These are phyloP conservation scores for Decorospora gaudefroyi DNA, from an alignment of 2,329 filamentous ascomycete species.

Conservation along the genomic window DNA sequence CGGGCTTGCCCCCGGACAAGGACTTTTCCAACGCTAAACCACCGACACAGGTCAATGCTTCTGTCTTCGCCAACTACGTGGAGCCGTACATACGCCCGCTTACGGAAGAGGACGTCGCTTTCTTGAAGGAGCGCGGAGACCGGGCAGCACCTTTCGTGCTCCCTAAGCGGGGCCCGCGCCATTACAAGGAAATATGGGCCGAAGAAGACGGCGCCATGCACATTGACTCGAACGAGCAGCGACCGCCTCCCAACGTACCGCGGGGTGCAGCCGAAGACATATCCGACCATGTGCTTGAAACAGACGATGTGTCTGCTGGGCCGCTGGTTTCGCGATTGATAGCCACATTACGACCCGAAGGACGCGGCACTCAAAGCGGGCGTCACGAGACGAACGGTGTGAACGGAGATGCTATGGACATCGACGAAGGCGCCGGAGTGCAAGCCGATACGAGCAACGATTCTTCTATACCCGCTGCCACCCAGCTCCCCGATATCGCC, in stretches of 20 bases:
- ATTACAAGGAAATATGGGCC: conserved; percentile 90
- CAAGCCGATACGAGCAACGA: conserved; percentile 44
- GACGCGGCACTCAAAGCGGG: conserved; percentile 60
- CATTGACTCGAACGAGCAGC: conserved; percentile 70
- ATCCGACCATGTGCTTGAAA: conserved; percentile 83
- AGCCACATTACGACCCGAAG: conserved; percentile 78
- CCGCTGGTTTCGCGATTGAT: conserved; percentile 83
- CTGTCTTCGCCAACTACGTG: conserved; percentile 88
- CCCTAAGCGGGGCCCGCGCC: conserved; percentile 79
- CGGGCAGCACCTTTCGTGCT: conserved; percentile 81
- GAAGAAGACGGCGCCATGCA: conserved; percentile 86
- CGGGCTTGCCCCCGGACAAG: conserved; percentile 86
- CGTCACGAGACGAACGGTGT: conserved; percentile 60
- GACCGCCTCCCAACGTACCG: conserved; percentile 76
- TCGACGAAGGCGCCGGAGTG: conserved; percentile 50
- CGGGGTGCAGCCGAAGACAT: conserved; percentile 85
- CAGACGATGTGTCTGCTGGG: conserved; percentile 84
- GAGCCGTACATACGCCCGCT: conserved; percentile 90
- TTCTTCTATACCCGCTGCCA: conserved; percentile 65
- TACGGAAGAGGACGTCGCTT: conserved; percentile 91
- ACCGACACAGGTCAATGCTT: conserved; percentile 89
- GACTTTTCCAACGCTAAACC: conserved; percentile 96
- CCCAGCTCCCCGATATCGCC: conserved; percentile 77
- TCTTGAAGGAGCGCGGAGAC: conserved; percentile 85
- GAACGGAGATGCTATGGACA: conserved; percentile 55